These are phyloP conservation scores for Neurospora pannonica DNA, from an alignment of 495 filamentous ascomycete genomes.

Conservation along the genomic window DNA sequence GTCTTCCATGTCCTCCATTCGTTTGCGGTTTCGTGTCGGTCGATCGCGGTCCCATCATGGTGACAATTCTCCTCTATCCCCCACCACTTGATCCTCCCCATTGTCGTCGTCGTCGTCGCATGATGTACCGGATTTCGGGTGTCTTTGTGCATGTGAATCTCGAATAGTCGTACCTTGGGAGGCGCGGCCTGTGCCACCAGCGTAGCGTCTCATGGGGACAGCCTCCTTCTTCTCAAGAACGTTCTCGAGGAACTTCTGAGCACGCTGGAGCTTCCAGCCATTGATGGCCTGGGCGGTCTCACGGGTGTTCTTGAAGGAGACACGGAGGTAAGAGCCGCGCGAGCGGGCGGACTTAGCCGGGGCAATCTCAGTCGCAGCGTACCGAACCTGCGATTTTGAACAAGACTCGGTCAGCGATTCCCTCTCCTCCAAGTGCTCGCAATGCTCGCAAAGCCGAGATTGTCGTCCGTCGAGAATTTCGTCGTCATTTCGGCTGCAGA, in stretches of 20 bases:
- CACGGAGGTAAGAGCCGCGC: conserved; percentile 95
- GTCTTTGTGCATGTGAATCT: conserved; percentile 1
- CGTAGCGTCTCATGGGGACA: conserved; percentile 93
- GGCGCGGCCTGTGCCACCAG: conserved; percentile 83
- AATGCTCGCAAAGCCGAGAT: not conserved
- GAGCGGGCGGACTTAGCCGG: conserved; percentile 90
- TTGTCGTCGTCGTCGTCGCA: not conserved
- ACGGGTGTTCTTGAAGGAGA: conserved; percentile 99
- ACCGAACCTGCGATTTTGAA: conserved; percentile 67
- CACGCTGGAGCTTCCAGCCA: conserved; percentile 96
- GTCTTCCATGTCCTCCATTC: not conserved
- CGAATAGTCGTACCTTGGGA: conserved; percentile 75
- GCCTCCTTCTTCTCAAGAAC: conserved; percentile 91
- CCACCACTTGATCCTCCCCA: not conserved
- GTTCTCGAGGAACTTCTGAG: conserved; percentile 91
- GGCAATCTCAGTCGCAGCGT: conserved; percentile 85
- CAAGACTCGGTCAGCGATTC: conserved; percentile 28
- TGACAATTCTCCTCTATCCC: not conserved
- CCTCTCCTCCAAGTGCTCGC: not conserved
- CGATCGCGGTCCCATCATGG: not conserved
- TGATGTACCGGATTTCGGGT: not conserved
- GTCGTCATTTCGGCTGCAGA: not conserved
- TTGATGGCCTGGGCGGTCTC: conserved; percentile 98
- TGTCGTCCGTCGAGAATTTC: not conserved
- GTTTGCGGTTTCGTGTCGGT: not conserved